Evolutionary conservation across 176 grass and related monocot species (phyloP), one percentile per base, ranked within the genome.

Genomic region (Ensete glaucum): DNA sequence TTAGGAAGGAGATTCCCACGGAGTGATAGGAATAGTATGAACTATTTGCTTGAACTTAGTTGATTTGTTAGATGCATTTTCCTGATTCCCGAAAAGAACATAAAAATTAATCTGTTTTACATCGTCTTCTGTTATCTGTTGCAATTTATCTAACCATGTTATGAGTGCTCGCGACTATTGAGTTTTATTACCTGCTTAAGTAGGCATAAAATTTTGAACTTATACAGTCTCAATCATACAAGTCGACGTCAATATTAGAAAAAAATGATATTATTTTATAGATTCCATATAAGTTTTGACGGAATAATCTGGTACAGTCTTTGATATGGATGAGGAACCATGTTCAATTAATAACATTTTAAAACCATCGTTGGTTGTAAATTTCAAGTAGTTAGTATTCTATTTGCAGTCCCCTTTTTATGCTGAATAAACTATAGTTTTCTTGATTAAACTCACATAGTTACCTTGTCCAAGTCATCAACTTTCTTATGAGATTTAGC

Each of bases 11-110:
- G 48, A 69, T 50, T 25, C 6, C 19, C 51, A 25, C 60, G 27
- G 27, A 75, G 52, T 43, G 66, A 70, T 58, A 82, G 9, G 71
- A 58, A 82, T 59, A 73, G 80, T 82, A 65, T 29, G 48, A 56
- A 43, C 48, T 1, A 5, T 21, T 82, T 55, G 3, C 21, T 23
- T 67, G 25, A 29, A 67, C 62, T 26, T 70, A 70, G 34, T 70
- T 20, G 1, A 48, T 69, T 43, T 6, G 23, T 65, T 27, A 65
- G 63, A 65, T 26, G 15, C 26, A 43, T 2, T 17, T 51, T 70
- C 14, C 3, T 10, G 19, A 10, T 22, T 50, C 17, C 48, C 7
- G 10, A 11, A 70, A 21, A 43, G 34, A 43, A 43, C 34, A 43
- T 43, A 43, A 43, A 43, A 3, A 43, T 43, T 43, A 43, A 3